A percentile compares a stretch with the other conserved stretches of the same genome.
Evolutionary conservation across 2,329 filamentous ascomycete species (phyloP).

Genomic region (Alternaria sp.): DNA sequence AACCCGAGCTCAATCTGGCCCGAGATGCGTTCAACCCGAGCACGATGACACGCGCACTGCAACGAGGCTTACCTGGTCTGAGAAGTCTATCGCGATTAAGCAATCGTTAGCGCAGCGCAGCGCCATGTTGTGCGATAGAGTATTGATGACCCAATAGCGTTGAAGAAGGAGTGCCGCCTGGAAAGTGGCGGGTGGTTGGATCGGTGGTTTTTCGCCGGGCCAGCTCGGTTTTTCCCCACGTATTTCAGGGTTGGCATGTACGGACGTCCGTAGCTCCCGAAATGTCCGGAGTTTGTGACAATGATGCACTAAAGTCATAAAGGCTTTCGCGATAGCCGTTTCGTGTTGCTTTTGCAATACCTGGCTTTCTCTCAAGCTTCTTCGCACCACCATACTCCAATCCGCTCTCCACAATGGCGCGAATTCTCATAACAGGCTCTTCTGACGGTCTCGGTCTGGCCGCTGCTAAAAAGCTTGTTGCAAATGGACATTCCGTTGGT

Average conservation of each 20-base stretch:
- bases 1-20: neutral
- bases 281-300: neutral
- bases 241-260: neutral
- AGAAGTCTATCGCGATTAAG: neutral
- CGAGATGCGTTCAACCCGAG: neutral
- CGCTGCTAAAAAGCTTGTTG: slow-evolving; percentile 60
- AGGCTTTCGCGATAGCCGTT: neutral
- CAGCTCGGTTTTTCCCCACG: neutral
- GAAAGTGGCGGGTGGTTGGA: neutral
- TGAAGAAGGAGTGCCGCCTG: neutral
- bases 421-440: slow-evolving; percentile 66
- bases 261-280: neutral
- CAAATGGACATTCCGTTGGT: slow-evolving; percentile 62
- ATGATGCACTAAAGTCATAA: neutral
- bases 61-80: neutral
- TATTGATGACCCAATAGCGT: neutral
- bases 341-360: neutral
- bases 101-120: neutral
- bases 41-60: neutral
- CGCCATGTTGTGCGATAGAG: neutral
- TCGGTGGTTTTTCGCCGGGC: neutral
- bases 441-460: slow-evolving; percentile 65
- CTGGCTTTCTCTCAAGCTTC: neutral
- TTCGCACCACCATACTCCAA: neutral
- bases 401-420: slow-evolving; percentile 49